Evolutionary conservation across 1,284 basidiomycete species (phyloP), one percentile per base, ranked within the genome.

Genomic region (Cutaneotrichosporon sp.): DNA sequence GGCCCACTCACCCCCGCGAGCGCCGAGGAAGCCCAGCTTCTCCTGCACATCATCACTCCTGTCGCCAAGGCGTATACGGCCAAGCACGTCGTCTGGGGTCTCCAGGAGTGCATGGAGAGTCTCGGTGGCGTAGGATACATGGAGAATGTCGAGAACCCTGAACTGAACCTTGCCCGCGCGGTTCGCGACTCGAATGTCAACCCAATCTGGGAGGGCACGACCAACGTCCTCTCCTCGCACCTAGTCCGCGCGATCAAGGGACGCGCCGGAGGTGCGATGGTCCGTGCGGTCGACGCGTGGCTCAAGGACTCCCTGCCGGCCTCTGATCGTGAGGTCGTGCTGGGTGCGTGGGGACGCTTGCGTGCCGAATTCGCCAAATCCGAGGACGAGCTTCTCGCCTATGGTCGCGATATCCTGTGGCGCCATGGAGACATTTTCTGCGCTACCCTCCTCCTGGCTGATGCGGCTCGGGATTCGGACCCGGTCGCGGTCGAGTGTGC

Each of bases 41-140:
- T 87, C 58, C 72, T 91, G 66, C 82, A 90, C 60, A 77, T 91
- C 68, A 74, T 91, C 61, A 91, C 89, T 0, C 87, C 89, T 2
- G 84, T 87, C 0, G 81, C 85, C 49, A 92, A 92, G 75, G 88
- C 87, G 0, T 91, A 89, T 74, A 83, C 84, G 2, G 85, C 90
- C 11, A 86, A 89, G 64, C 86, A 86, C 69, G 85, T 85, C 0
- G 82, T 86, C 10, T 80, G 90, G 4, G 89, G 90, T 31, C 89
- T 89, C 4, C 87, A 88, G 62, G 90, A 90, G 0, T 92, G 91
- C 72, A 92, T 92, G 90, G 88, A 90, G 71, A 89, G 91, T 72
- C 88, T 86, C 56, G 86, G 84, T 0, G 84, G 90, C 55, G 69
- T 64, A 63, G 85, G 85, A 46, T 72, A 91, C 71, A 91, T 92